Evolutionary conservation across 2,329 filamentous ascomycete genomes (phyloP).

Genomic region (Trichoderma sp.): DNA sequence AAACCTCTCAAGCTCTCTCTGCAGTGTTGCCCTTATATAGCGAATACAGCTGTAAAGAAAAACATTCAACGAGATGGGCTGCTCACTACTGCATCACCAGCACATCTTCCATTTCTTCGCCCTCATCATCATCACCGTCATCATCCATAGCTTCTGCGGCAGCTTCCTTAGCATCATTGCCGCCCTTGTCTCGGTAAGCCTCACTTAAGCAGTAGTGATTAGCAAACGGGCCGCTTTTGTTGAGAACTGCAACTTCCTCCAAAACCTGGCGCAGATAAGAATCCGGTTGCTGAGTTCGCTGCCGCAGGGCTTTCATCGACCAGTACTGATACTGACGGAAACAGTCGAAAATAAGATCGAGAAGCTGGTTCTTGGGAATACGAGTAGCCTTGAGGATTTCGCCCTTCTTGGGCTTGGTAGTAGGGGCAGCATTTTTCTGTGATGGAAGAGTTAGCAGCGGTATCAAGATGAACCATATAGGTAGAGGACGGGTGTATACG

Average conservation of each 20-base stretch:
- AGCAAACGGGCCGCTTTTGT: constrained; percentile 81
- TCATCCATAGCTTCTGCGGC: constrained; percentile 62
- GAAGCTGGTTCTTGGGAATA: constrained; percentile 83
- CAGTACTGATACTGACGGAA: constrained; percentile 90
- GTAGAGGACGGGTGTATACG: constrained; percentile 37
- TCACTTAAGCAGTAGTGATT: constrained; percentile 85
- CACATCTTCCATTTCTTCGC: constrained; percentile 82
- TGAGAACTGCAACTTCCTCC: constrained; percentile 78
- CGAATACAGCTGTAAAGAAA: neutral
- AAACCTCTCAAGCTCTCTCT: neutral
- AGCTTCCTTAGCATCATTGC: constrained; percentile 54
- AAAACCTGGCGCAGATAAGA: constrained; percentile 87
- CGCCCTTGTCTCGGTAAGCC: constrained; percentile 46
- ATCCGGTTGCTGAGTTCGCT: constrained; percentile 81
- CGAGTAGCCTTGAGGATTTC: constrained; percentile 83
- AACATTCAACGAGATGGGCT: neutral
- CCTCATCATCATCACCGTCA: constrained; percentile 69
- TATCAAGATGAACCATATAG: neutral
- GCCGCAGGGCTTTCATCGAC: constrained; percentile 86
- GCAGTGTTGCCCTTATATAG: neutral
- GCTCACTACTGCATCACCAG: constrained; percentile 36
- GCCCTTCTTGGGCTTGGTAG: constrained; percentile 62
- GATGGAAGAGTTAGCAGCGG: constrained; percentile 4
- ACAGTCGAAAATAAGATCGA: constrained; percentile 81
- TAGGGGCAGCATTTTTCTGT: constrained; percentile 57